Evolutionary conservation across 352 stramenopile genomes (phyloP), one percentile per base, ranked within the genome.

Genomic region (Phytophthora cryptogea): DNA sequence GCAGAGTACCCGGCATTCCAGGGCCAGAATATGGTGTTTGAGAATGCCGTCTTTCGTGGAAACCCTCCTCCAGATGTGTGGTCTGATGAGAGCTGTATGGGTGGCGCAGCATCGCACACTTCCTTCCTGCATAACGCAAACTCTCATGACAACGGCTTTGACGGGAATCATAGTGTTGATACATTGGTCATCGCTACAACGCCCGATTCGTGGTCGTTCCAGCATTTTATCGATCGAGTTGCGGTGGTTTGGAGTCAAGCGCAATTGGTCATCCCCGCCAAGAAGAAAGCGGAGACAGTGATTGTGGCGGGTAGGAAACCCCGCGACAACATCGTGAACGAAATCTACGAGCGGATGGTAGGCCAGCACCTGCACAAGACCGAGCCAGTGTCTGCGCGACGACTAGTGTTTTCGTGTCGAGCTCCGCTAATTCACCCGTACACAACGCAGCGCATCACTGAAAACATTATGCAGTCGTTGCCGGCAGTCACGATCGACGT

Each of bases 171-270:
- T 23, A 60, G 10, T 4, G 58, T 71, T 31, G 63, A 64, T 17
- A 72, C 63, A 3, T 28, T 72, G 11, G 43, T 72, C 13, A 37
- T 72, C 14, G 63, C 58, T 1, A 72, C 63, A 0, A 72, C 51
- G 23, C 57, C 63, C 1, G 63, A 72, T 40, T 72, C 63, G 23
- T 72, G 63, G 63, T 72, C 63, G 17, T 72, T 72, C 47, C 63
- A 72, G 63, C 58, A 72, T 31, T 72, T 72, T 56, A 47, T 72
- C 31, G 63, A 72, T 54, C 63, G 63, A 35, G 63, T 72, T 26
- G 63, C 52, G 6, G 63, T 64, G 28, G 63, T 72, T 26, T 72
- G 63, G 51, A 72, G 63, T 28, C 63, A 72, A 39, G 63, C 63
- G 7, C 63, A 72, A 43, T 33, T 72, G 4, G 53, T 68, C 5